A percentile compares a stretch with the other conserved stretches of the same genome.
Conservation (phyloP, 2,329 filamentous ascomycete species). For the Aurifilum marmelostoma region DNA sequence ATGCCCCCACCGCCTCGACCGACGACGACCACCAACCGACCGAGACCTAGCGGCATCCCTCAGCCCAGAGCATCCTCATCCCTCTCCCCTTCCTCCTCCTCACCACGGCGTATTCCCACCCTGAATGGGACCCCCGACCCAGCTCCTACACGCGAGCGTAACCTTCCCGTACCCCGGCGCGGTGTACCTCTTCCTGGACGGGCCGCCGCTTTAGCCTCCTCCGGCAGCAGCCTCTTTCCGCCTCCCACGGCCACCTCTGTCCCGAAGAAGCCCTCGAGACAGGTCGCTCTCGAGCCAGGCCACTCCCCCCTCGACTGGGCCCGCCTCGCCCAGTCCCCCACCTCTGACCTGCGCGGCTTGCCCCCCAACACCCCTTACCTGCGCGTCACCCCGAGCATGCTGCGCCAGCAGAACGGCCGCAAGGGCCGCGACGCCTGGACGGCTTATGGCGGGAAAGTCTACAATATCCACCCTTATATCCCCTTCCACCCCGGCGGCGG, state of each 20-base stretch:
- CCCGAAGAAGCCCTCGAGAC: conserved; percentile 52
- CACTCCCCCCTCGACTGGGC: conserved; percentile 98
- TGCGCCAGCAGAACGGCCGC: conserved; percentile 78
- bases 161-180: conserved; percentile 46
- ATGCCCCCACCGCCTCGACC: conserved; percentile 26
- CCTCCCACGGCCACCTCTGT: conserved; percentile 55
- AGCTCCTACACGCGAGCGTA: conserved; percentile 37
- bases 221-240: conserved; percentile 51
- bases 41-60: conserved; percentile 22
- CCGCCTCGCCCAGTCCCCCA: conserved; percentile 62
- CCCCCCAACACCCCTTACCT: conserved; percentile 57
- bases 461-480: conserved; percentile 89
- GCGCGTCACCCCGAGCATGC: conserved; percentile 79
- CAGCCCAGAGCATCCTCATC: conserved; percentile 22
- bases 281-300: conserved; percentile 83
- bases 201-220: conserved; percentile 36
- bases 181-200: conserved; percentile 23
- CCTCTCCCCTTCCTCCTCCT: conserved; percentile 12
- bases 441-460: conserved; percentile 84
- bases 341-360: conserved; percentile 69
- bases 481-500: conserved; percentile 90
- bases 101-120: conserved; percentile 25
- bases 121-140: conserved; percentile 25
- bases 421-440: conserved; percentile 90
- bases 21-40: not conserved